Conservation (phyloP, 148 eudicot species). For the Gaultheria prostrata region DNA sequence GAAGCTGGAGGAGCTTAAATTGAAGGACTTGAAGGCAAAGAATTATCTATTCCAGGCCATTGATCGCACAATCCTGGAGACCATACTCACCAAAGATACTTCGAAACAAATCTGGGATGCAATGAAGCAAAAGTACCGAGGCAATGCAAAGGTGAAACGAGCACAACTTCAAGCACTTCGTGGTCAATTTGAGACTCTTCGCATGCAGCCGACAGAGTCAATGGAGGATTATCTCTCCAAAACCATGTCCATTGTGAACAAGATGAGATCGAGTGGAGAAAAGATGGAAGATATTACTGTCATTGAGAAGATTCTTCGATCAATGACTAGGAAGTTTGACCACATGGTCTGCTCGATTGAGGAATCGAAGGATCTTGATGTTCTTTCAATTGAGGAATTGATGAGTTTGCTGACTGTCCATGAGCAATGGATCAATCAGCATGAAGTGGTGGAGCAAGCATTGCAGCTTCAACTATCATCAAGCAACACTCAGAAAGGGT, state of each 20-base stretch:
- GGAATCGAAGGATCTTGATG: slow-evolving; percentile 9
- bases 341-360: slow-evolving; percentile 7
- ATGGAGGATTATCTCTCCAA: background rate
- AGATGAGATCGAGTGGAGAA: slow-evolving; percentile 6
- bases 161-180: background rate
- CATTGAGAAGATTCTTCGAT: slow-evolving; percentile 7
- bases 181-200: no score
- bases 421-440: background rate
- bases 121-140: background rate
- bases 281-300: background rate
- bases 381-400: slow-evolving; percentile 2
- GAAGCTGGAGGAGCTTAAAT: no score
- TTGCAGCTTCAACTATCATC: background rate
- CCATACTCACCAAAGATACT: no score
- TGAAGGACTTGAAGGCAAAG: no score
- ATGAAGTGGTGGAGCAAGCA: slow-evolving; percentile 1
- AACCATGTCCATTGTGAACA: background rate
- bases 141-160: background rate
- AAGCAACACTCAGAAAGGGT: background rate
- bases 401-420: slow-evolving; percentile 2
- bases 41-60: no score
- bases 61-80: no score
- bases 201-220: background rate
- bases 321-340: slow-evolving; percentile 2
- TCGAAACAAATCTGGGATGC: no score